A percentile compares a stretch with the other conserved stretches of the same genome.
phyloP scores from a whole-genome alignment of 331 rosid species.

The Arachis monticola region DNA sequence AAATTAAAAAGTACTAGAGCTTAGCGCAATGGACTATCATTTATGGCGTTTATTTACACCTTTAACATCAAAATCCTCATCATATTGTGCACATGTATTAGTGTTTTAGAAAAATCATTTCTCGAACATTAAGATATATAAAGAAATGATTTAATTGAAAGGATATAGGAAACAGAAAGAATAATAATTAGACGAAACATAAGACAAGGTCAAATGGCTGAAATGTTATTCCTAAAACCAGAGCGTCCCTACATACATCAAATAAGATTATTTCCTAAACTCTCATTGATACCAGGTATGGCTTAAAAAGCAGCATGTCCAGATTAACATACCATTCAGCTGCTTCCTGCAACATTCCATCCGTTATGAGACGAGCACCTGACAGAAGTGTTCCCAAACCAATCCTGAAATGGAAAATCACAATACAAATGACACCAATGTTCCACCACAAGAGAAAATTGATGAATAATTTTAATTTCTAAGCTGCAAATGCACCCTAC shows the following conservation, averaged over 20 bases:
- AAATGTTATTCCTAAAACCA: constrained; percentile 6
- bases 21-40: constrained; percentile 17
- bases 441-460: constrained; percentile 1
- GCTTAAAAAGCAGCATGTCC: constrained; percentile 1
- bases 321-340: constrained; percentile 72
- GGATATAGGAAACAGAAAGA: constrained; percentile 22
- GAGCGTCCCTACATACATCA: constrained; percentile 32
- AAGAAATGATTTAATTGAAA: constrained; percentile 17
- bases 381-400: constrained; percentile 88
- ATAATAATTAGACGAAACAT: constrained; percentile 10
- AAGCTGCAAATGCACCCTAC: constrained; percentile 53
- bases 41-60: not conserved
- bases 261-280: constrained; percentile 14
- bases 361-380: constrained; percentile 79
- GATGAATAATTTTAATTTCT: not conserved
- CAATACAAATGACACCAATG: constrained; percentile 22
- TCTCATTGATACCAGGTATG: not conserved
- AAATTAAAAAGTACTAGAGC: constrained; percentile 2
- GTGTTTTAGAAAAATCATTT: constrained; percentile 1
- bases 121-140: not conserved
- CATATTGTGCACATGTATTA: not conserved
- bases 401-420: constrained; percentile 58
- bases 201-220: constrained; percentile 28
- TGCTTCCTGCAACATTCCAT: constrained; percentile 91
- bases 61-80: constrained; percentile 1